Conservation (phyloP, 768 basidiomycete genomes). For the Kwoniella bestiolae region DNA sequence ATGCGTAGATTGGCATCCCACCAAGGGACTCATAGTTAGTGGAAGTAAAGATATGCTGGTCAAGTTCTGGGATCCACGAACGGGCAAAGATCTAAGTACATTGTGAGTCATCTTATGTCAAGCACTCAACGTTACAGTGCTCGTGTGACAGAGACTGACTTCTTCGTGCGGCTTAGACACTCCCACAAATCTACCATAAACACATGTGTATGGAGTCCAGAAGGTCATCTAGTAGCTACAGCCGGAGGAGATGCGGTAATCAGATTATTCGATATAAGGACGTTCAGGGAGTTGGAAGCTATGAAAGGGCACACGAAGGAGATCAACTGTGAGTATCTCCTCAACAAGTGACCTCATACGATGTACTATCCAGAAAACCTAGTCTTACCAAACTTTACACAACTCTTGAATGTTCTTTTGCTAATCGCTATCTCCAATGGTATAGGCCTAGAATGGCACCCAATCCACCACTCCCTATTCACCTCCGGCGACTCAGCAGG, state of each 20-base stretch:
- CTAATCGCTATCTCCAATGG: conserved; percentile 3
- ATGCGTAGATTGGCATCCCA: conserved; percentile 98
- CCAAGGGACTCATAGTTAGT: conserved; percentile 89
- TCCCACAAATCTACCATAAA: conserved; percentile 98
- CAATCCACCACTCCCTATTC: conserved; percentile 80
- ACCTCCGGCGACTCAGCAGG: conserved; percentile 95
- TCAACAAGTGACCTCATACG: background rate
- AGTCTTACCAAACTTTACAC: no score
- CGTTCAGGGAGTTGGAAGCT: conserved; percentile 91
- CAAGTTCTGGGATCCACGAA: conserved; percentile 99
- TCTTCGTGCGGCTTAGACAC: conserved; percentile 66
- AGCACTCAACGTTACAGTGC: no score
- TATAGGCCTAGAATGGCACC: conserved; percentile 92
- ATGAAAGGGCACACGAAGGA: conserved; percentile 98
- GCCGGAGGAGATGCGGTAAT: conserved; percentile 94
- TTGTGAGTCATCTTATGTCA: conserved; percentile 64
- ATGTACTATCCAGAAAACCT: background rate
- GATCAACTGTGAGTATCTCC: conserved; percentile 77
- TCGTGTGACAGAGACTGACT: conserved; percentile 10
- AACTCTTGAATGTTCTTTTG: no score
- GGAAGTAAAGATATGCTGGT: conserved; percentile 98
- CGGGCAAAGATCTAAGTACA: conserved; percentile 85
- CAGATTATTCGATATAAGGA: conserved; percentile 95
- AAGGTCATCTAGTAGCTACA: conserved; percentile 90
- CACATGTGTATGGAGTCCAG: conserved; percentile 88